These are phyloP conservation scores for Rhizopus stolonifer DNA, from an alignment of 371 early-diverging fungal genomes.

Conservation along the genomic window DNA sequence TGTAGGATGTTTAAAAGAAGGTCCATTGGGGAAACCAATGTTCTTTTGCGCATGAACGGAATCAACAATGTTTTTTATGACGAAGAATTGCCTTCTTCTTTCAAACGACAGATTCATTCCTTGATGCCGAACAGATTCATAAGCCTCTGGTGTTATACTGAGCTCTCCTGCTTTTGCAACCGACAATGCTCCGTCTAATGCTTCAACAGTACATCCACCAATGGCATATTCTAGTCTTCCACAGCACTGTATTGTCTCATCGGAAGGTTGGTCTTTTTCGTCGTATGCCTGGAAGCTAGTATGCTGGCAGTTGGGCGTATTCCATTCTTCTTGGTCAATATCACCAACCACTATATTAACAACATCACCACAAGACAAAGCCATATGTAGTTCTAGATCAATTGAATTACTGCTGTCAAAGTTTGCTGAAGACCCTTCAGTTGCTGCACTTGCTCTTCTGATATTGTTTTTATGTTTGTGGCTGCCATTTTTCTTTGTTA, in stretches of 20 bases:
- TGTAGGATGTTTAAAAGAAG: background rate
- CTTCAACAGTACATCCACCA: conserved; percentile 52
- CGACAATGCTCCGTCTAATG: conserved; percentile 51
- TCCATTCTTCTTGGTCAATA: conserved; percentile 11
- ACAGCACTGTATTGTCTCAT: conserved; percentile 15
- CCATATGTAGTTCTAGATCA: conserved; percentile 59
- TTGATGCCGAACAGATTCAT: conserved; percentile 35
- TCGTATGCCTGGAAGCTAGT: background rate
- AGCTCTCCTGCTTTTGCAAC: conserved; percentile 61
- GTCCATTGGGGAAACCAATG: background rate
- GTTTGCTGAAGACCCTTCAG: background rate
- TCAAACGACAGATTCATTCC: conserved; percentile 34
- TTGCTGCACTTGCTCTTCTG: conserved; percentile 11
- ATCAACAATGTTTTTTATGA: conserved; percentile 35
- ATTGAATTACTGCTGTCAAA: conserved; percentile 16
- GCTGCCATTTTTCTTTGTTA: conserved; percentile 1
- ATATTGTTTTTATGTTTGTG: background rate
- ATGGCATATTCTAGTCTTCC: conserved; percentile 61
- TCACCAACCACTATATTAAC: conserved; percentile 56
- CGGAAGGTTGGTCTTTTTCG: background rate
- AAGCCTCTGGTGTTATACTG: conserved; percentile 51
- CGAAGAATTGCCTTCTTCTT: conserved; percentile 38
- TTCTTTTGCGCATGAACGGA: background rate
- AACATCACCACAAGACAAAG: conserved; percentile 55
- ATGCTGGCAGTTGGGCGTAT: background rate